A percentile compares a stretch with the other conserved stretches of the same genome.
These are phyloP conservation scores for Stephanodiscus triporus DNA, from an alignment of 108 stramenopile species.

Conservation along the genomic window DNA sequence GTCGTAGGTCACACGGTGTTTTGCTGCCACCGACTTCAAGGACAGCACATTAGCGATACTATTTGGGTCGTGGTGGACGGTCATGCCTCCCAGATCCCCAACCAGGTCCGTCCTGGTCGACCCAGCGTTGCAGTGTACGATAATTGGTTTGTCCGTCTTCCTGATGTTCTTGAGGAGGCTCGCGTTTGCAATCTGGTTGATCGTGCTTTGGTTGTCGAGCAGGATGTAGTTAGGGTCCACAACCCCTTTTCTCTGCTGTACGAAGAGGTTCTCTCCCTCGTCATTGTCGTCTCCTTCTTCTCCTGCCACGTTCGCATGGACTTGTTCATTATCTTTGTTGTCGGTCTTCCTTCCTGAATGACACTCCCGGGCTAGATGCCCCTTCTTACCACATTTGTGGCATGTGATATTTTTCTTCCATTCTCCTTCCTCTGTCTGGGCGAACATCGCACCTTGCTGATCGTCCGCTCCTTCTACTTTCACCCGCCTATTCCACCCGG, in stretches of 20 bases:
- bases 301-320: background rate
- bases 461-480: background rate
- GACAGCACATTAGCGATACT: conserved; percentile 44
- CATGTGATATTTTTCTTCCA: background rate
- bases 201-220: background rate
- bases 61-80: conserved; percentile 41
- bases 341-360: no score
- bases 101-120: background rate
- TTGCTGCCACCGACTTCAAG: background rate
- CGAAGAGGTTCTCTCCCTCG: no score
- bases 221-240: background rate
- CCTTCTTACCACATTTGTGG: no score
- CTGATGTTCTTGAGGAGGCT: conserved; percentile 2
- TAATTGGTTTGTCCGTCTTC: background rate
- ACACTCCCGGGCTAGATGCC: no score
- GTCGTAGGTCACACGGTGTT: no score
- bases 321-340: background rate
- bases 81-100: conserved; percentile 12
- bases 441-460: background rate
- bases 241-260: no score
- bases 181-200: background rate
- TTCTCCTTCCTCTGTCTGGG: background rate
- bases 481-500: no score
- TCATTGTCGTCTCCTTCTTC: no score
- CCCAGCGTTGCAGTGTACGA: conserved; percentile 26